Evolutionary conservation across 345 rosid genomes (phyloP).

Genomic region (Leavenworthia alabamica): DNA sequence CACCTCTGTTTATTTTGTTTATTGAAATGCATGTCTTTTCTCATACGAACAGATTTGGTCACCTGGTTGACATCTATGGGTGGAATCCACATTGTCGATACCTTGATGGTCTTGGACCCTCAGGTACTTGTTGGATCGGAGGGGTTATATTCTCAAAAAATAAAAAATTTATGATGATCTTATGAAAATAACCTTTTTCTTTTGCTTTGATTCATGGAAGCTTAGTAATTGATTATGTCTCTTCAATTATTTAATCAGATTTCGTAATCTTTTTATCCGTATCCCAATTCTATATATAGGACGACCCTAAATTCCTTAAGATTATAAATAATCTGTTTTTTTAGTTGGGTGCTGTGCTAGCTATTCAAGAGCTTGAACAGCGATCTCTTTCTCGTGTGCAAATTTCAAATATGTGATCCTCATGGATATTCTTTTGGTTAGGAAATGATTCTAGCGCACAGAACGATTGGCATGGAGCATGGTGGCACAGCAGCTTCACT

Average conservation of each 20-base stretch:
- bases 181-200: not conserved
- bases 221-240: not conserved
- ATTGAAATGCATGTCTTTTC: not conserved
- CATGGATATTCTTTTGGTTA: slow-evolving; percentile 26
- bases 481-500: slow-evolving; percentile 88
- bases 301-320: not conserved
- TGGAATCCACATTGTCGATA: slow-evolving; percentile 97
- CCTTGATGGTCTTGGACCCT: slow-evolving; percentile 84
- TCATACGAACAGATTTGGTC: slow-evolving; percentile 62
- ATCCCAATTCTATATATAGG: not conserved
- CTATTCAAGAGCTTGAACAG: slow-evolving; percentile 8
- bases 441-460: slow-evolving; percentile 89
- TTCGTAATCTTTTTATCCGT: not conserved
- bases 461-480: slow-evolving; percentile 93
- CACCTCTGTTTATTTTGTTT: not conserved
- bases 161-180: not conserved
- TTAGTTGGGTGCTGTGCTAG: slow-evolving; percentile 10
- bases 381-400: not conserved
- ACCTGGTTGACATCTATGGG: slow-evolving; percentile 72
- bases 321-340: not conserved
- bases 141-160: not conserved
- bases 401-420: slow-evolving; percentile 2
- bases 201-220: not conserved
- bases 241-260: not conserved
- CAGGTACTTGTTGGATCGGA: slow-evolving; percentile 48